Evolutionary conservation across 108 stramenopile genomes (phyloP).

Genomic region (Nannochloropsis gaditana): DNA sequence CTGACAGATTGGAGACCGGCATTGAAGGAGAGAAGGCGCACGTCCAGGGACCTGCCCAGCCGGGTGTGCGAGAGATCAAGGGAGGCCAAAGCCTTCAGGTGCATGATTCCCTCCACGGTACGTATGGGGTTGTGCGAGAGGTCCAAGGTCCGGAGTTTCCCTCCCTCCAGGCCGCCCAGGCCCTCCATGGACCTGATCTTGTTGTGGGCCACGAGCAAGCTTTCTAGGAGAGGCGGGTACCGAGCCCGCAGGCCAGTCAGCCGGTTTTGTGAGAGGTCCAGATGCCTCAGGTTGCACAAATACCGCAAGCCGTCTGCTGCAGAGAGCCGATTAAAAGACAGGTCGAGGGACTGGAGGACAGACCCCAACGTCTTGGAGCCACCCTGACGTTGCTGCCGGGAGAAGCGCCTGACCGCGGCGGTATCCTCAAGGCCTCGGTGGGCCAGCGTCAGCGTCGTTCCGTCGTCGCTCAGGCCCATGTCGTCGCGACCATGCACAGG

Average conservation of each 20-base stretch:
- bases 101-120: background rate
- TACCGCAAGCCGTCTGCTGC: background rate
- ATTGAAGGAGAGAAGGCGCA: slow-evolving; percentile 17
- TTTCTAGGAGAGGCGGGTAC: background rate
- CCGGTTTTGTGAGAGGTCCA: background rate
- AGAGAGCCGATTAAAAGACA: background rate
- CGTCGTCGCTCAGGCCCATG: background rate
- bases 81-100: background rate
- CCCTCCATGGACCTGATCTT: background rate
- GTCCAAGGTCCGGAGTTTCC: background rate
- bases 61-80: slow-evolving; percentile 3
- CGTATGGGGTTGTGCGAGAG: background rate
- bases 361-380: background rate
- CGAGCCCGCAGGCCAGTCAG: background rate
- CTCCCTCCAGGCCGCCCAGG: background rate
- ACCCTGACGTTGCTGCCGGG: background rate
- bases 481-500: background rate
- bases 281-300: background rate
- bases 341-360: slow-evolving; percentile 3
- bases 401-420: background rate
- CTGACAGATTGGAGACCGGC: background rate
- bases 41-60: background rate
- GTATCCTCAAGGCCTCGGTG: background rate
- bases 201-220: background rate
- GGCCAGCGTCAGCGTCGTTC: background rate